Conservation (phyloP, 345 rosid species). For the Salix caprea region DNA sequence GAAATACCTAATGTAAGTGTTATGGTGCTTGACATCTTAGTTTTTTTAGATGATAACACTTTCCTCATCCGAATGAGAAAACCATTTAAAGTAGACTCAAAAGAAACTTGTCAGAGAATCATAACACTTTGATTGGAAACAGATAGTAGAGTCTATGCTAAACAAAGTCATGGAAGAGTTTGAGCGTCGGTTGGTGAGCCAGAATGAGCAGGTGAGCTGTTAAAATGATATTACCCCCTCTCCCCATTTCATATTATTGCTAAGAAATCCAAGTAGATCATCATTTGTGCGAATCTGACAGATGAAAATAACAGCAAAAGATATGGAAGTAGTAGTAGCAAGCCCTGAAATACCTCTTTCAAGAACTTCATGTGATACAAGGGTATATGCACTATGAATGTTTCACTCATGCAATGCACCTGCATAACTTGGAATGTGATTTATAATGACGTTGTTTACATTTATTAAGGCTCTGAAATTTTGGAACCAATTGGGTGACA, state of each 20-base stretch:
- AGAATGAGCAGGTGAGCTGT: slow-evolving; percentile 22
- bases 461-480: background rate
- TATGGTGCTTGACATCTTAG: background rate
- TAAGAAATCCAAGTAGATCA: background rate
- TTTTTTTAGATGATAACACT: background rate
- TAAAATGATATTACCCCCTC: background rate
- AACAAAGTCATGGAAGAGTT: slow-evolving; percentile 29
- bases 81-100: background rate
- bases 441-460: background rate
- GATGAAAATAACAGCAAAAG: slow-evolving; percentile 43
- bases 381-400: slow-evolving; percentile 22
- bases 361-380: slow-evolving; percentile 27
- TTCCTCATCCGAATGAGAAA: background rate
- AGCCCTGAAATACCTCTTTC: slow-evolving; percentile 20
- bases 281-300: slow-evolving; percentile 22
- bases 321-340: slow-evolving; percentile 22
- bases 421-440: background rate
- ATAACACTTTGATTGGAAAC: background rate
- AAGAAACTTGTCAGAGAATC: background rate
- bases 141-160: slow-evolving; percentile 33
- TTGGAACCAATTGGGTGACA: background rate
- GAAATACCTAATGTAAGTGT: slow-evolving; percentile 29
- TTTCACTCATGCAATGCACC: background rate
- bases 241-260: background rate
- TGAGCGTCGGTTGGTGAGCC: slow-evolving; percentile 16